A percentile compares a stretch with the other conserved stretches of the same genome.
Conservation (phyloP, 257 asterid genomes). For the Solanum lycopersicoides region DNA sequence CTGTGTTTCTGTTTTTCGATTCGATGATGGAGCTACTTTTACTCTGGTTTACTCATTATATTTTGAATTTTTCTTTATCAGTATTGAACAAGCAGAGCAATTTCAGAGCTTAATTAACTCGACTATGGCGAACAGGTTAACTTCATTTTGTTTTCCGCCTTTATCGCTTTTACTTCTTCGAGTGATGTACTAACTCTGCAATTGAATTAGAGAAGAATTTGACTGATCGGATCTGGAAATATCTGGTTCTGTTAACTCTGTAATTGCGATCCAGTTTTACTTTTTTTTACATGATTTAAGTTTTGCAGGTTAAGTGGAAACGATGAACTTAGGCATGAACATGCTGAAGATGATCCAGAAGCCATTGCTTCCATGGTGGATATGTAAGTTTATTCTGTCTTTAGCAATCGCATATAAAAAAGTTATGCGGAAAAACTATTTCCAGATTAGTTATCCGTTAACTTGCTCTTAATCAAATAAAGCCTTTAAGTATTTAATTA, state of each 20-base stretch:
- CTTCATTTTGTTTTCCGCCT: neutral
- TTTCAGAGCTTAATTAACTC: constrained; percentile 33
- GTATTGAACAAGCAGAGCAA: constrained; percentile 19
- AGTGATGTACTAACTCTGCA: neutral
- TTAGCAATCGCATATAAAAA: neutral
- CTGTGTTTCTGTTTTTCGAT: neutral
- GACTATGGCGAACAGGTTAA: constrained; percentile 40
- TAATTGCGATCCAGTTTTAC: neutral
- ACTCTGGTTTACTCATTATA: neutral
- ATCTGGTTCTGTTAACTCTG: neutral
- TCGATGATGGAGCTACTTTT: neutral
- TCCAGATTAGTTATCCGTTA: neutral
- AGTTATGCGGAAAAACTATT: neutral
- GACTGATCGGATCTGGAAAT: constrained; percentile 12
- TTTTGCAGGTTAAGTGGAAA: constrained; percentile 31
- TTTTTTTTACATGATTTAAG: neutral
- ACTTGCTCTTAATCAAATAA: too few species aligned
- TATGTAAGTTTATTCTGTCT: constrained; percentile 35
- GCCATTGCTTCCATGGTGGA: constrained; percentile 53
- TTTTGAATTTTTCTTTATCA: neutral
- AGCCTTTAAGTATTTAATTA: neutral
- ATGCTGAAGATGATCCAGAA: constrained; percentile 69
- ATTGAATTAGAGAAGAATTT: neutral
- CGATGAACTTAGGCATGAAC: constrained; percentile 22
- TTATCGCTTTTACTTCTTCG: neutral